Conservation (phyloP, 805 yeast species). For the Lachancea lanzarotensis region DNA sequence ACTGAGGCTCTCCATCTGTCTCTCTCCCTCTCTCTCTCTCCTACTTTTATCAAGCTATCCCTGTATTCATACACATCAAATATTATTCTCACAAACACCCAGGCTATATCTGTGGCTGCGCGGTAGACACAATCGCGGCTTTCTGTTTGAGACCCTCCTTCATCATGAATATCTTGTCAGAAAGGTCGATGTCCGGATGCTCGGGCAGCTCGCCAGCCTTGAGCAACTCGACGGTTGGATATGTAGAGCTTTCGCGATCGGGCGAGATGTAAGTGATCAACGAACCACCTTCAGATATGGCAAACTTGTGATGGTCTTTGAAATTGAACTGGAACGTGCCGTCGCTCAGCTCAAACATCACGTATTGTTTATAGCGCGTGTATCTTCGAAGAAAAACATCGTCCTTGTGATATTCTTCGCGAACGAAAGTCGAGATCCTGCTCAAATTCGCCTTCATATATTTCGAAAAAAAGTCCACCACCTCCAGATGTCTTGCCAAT, state of each 20-base stretch:
- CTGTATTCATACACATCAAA: background rate
- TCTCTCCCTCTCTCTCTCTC: too few species aligned
- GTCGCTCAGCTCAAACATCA: conserved; percentile 89
- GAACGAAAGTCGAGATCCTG: conserved; percentile 53
- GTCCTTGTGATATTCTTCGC: conserved; percentile 51
- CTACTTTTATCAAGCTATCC: background rate
- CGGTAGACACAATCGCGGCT: conserved; percentile 16
- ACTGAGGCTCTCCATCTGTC: too few species aligned
- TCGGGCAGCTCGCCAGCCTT: conserved; percentile 43
- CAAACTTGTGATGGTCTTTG: conserved; percentile 87
- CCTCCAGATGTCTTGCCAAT: conserved; percentile 67
- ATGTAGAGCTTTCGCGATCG: conserved; percentile 61
- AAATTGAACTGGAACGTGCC: conserved; percentile 93
- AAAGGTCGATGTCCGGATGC: conserved; percentile 39
- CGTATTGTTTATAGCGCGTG: conserved; percentile 69
- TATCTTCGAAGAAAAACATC: conserved; percentile 76
- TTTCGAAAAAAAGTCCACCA: conserved; percentile 80
- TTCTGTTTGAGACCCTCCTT: conserved; percentile 54
- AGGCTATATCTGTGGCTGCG: conserved; percentile 7
- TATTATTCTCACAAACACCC: background rate
- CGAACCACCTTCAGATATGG: conserved; percentile 69
- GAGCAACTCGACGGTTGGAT: conserved; percentile 45
- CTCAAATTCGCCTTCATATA: conserved; percentile 90
- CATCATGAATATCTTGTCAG: conserved; percentile 46
- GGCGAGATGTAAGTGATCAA: conserved; percentile 79